Percentiles rank a stretch among this genome's conserved stretches.
phyloP scores from a whole-genome alignment of 208 protist genomes.

The Crithidia acanthocephali region DNA sequence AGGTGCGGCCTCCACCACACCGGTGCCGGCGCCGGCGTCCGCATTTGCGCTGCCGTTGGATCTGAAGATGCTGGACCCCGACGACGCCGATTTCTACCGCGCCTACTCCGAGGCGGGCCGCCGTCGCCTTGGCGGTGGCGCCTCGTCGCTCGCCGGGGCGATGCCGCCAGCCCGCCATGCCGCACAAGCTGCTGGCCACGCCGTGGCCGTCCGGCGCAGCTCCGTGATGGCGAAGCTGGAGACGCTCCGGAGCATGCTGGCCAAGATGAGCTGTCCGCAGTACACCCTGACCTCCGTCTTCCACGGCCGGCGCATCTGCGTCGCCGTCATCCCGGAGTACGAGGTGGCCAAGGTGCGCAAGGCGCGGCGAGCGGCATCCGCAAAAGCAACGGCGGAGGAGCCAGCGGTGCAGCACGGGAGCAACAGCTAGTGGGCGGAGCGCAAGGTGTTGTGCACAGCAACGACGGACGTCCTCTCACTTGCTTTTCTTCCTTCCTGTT shows the following conservation, averaged over 20 bases:
- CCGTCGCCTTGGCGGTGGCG: slow-evolving; percentile 17
- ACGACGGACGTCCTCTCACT: background rate
- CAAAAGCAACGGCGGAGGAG: background rate
- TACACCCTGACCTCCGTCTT: slow-evolving; percentile 84
- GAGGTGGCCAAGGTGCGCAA: slow-evolving; percentile 65
- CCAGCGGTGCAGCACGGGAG: background rate
- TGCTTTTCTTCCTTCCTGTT: too few relatives aligned
- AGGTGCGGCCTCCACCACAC: too few relatives aligned
- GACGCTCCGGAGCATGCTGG: slow-evolving; percentile 61
- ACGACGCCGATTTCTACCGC: slow-evolving; percentile 82
- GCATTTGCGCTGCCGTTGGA: slow-evolving; percentile 22
- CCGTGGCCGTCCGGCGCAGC: slow-evolving; percentile 16
- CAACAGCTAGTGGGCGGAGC: background rate
- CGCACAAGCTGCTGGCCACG: background rate
- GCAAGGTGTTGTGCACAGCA: too few relatives aligned
- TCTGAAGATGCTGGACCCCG: slow-evolving; percentile 33
- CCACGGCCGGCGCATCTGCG: slow-evolving; percentile 65
- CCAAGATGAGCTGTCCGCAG: slow-evolving; percentile 80
- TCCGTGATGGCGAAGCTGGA: slow-evolving; percentile 47
- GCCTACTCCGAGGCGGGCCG: slow-evolving; percentile 56
- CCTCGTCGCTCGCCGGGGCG: slow-evolving; percentile 8
- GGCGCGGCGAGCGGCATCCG: slow-evolving; percentile 12
- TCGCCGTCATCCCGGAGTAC: slow-evolving; percentile 82
- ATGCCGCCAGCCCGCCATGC: slow-evolving; percentile 9
- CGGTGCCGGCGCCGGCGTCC: background rate